phyloP scores from a whole-genome alignment of 2,329 filamentous ascomycete genomes.

The Hypoxylon sp. region DNA sequence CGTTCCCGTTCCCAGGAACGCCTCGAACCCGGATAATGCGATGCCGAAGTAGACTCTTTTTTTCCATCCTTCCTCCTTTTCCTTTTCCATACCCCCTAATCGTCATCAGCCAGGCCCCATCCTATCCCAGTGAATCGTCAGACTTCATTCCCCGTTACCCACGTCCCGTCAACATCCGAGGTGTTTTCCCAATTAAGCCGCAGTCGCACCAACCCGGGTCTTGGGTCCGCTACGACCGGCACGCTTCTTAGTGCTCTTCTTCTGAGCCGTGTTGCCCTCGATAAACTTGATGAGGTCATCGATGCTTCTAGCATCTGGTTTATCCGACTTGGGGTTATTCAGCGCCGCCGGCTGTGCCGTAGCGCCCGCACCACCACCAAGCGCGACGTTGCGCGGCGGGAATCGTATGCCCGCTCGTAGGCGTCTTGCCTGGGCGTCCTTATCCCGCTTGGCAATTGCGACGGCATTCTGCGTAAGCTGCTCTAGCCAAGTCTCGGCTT shows the following conservation, averaged over 20 bases:
- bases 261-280: constrained; percentile 75
- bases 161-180: not conserved
- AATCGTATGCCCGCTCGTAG: constrained; percentile 78
- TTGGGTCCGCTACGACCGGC: constrained; percentile 68
- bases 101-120: constrained; percentile 6
- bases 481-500: constrained; percentile 96
- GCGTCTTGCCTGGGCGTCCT: constrained; percentile 82
- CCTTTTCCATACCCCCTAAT: not conserved
- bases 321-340: constrained; percentile 49
- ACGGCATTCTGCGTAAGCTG: constrained; percentile 97
- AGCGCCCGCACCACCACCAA: constrained; percentile 59
- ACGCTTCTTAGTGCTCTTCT: constrained; percentile 68
- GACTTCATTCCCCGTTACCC: constrained; percentile 24
- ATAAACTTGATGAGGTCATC: constrained; percentile 96
- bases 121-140: constrained; percentile 3
- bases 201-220: constrained; percentile 57
- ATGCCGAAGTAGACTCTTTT: constrained; percentile 3
- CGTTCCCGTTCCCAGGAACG: constrained; percentile 20
- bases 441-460: constrained; percentile 91
- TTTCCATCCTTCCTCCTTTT: constrained; percentile 3
- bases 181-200: constrained; percentile 13
- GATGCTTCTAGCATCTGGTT: constrained; percentile 80
- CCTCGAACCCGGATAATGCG: constrained; percentile 23
- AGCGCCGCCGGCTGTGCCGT: constrained; percentile 53
- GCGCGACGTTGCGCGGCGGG: constrained; percentile 71